Conservation (phyloP, 169 alveolate species). For the Babesia bovis region DNA sequence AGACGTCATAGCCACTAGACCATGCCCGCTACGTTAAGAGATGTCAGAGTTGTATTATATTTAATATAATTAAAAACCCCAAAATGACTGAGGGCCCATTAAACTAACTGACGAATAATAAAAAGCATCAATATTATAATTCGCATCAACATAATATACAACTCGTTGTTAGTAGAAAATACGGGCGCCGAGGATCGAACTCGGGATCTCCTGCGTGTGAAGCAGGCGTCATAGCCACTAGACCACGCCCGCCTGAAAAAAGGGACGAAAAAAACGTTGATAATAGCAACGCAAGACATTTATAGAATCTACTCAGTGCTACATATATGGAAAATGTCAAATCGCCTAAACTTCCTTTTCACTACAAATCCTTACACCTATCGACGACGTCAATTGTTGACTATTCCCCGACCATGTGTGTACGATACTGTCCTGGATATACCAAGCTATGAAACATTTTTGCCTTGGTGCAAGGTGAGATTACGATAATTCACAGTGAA, state of each 20-base stretch:
- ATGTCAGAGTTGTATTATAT: no score
- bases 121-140: no score
- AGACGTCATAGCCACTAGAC: constrained; percentile 93
- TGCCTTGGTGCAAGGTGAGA: constrained; percentile 61
- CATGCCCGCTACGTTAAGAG: constrained; percentile 84
- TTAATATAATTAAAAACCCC: no score
- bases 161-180: no score
- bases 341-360: constrained; percentile 11
- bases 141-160: no score
- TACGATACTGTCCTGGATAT: constrained; percentile 50
- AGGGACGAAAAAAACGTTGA: neutral
- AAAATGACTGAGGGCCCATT: no score
- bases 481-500: neutral
- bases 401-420: constrained; percentile 16
- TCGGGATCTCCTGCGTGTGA: constrained; percentile 90
- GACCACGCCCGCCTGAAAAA: constrained; percentile 86
- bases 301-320: neutral
- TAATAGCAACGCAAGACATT: neutral
- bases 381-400: constrained; percentile 18
- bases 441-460: constrained; percentile 46
- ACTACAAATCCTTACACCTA: constrained; percentile 3
- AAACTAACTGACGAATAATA: no score
- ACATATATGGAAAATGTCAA: constrained; percentile 12
- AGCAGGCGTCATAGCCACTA: constrained; percentile 88
- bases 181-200: constrained; percentile 89